Evolutionary conservation across 441 rosid species (phyloP).

Genomic region (Populus trichocarpa): DNA sequence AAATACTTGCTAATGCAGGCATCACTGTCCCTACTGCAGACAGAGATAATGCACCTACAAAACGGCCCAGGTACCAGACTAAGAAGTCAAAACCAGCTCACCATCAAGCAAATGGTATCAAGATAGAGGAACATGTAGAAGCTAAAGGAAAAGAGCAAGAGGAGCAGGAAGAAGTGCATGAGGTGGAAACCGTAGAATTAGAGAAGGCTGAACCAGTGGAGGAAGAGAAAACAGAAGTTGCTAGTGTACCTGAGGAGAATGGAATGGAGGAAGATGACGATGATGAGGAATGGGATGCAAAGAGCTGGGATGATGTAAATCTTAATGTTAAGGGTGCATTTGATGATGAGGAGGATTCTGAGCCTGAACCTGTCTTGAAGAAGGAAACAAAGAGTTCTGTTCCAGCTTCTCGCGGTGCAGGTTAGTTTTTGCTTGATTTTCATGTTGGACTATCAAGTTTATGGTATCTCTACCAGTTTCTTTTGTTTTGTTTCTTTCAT

Average conservation of each 20-base stretch:
- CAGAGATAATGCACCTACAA: constrained; percentile 51
- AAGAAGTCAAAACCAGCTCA: constrained; percentile 27
- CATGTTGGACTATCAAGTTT: too few relatives aligned
- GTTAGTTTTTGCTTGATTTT: too few relatives aligned
- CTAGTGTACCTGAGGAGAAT: constrained; percentile 21
- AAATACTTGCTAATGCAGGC: constrained; percentile 60
- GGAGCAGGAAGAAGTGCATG: constrained; percentile 27
- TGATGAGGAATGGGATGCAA: constrained; percentile 96
- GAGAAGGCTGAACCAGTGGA: constrained; percentile 52
- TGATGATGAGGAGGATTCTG: constrained; percentile 80
- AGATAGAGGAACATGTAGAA: constrained; percentile 39
- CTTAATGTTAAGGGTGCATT: constrained; percentile 75
- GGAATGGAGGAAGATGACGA: constrained; percentile 49
- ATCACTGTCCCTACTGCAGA: constrained; percentile 33
- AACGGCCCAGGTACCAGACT: constrained; percentile 73
- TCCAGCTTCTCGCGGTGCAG: too few relatives aligned
- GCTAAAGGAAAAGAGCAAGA: constrained; percentile 44
- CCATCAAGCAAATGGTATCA: constrained; percentile 54
- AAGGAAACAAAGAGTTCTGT: constrained; percentile 29
- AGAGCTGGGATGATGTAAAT: constrained; percentile 92
- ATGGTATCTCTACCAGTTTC: too few relatives aligned
- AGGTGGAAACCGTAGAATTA: constrained; percentile 36
- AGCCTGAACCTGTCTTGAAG: constrained; percentile 46
- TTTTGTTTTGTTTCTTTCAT: too few relatives aligned
- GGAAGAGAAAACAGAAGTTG: constrained; percentile 13